Percentiles rank a stretch among this genome's conserved stretches.
Evolutionary conservation across 2,329 filamentous ascomycete genomes (phyloP).

Genomic region (Cladophialophora carrionii): DNA sequence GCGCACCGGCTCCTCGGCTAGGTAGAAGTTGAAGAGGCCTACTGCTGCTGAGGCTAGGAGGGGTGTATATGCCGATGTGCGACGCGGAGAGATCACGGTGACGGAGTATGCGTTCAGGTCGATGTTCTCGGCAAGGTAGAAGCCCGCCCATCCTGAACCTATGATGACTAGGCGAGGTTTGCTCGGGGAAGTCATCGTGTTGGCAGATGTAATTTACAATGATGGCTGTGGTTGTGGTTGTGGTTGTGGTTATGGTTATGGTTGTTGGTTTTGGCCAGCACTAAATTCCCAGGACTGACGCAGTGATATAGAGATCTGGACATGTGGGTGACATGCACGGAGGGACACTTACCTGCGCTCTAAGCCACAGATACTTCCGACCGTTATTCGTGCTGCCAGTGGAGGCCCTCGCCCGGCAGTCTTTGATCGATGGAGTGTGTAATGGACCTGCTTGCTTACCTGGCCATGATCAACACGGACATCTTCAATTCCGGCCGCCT

Average conservation of each 20-base stretch:
- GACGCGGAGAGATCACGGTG: constrained; percentile 48
- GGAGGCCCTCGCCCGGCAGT: background rate
- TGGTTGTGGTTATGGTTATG: background rate
- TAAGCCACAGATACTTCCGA: background rate
- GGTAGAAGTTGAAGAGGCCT: constrained; percentile 51
- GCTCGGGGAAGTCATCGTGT: constrained; percentile 4
- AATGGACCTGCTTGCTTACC: background rate
- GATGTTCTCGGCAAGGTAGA: constrained; percentile 49
- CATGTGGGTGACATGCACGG: background rate
- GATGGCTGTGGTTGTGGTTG: background rate
- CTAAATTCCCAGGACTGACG: background rate
- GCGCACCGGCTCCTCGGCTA: constrained; percentile 52
- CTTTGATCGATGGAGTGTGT: background rate
- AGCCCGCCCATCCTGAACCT: constrained; percentile 50
- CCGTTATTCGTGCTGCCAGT: background rate
- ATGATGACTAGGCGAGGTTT: constrained; percentile 35
- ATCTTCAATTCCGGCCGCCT: background rate
- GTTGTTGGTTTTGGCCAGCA: background rate
- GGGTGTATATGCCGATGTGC: constrained; percentile 52
- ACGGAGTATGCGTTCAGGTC: constrained; percentile 46
- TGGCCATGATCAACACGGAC: background rate
- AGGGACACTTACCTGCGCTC: background rate
- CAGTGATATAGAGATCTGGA: background rate
- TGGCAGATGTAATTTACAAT: background rate
- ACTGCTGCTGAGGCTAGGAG: constrained; percentile 52